Evolutionary conservation across 306 rosid species (phyloP).

Genomic region (Dryas octopetala): DNA sequence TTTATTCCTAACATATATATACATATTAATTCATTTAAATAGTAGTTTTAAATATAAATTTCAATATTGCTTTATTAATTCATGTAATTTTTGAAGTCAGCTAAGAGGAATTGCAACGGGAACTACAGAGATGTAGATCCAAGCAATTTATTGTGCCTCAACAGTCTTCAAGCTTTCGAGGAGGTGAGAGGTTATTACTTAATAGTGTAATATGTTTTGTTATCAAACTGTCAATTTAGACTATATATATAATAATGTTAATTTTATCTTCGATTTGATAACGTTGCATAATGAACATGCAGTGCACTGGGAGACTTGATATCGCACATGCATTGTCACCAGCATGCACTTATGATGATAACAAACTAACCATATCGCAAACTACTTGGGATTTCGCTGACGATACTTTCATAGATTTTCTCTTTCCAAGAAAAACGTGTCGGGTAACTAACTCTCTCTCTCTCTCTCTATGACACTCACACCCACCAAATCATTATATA

Average conservation of each 20-base stretch:
- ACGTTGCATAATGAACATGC: not conserved
- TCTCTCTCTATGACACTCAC: not conserved
- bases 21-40: no score
- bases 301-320: conserved; percentile 21
- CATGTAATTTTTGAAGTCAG: not conserved
- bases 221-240: no score
- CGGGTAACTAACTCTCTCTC: conserved; percentile 5
- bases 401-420: not conserved
- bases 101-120: conserved; percentile 11
- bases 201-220: no score
- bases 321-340: not conserved
- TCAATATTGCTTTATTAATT: not conserved
- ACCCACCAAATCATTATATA: no score
- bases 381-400: not conserved
- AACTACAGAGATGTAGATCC: conserved; percentile 2
- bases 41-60: not conserved
- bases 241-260: no score
- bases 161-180: conserved; percentile 1
- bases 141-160: conserved; percentile 9
- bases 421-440: not conserved
- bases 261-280: not conserved
- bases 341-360: no score
- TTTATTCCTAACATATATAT: no score
- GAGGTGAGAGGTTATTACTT: not conserved
- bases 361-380: no score